Base-by-base conservation (phyloP, 768 basidiomycete genomes). In the Rhodosporidiobolus odoratus region DNA sequence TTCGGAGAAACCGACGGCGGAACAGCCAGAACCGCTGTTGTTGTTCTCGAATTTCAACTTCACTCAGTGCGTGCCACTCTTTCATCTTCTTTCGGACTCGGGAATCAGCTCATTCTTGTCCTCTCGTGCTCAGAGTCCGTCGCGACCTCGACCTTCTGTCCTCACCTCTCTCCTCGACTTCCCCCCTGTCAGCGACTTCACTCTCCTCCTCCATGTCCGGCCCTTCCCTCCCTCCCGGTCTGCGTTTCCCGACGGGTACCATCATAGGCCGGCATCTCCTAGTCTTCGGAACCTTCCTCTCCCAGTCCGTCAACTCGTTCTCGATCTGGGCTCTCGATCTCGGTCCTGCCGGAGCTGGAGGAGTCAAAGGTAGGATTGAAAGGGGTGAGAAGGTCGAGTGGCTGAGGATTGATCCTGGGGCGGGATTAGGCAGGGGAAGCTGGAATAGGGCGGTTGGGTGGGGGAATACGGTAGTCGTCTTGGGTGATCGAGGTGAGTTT, bases 301-400 rank as follows among this genome's bases (percentile, higher is more conserved):
- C 94, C 1, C 90, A 93, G 77, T 88, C 89, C 50, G 91, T 90
- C 75, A 93, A 95, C 77, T 91, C 91, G 35, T 99, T 93, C 80
- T 93, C 92, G 16, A 89, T 98, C 67, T 99, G 94, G 94, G 90
- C 91, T 1, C 86, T 99, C 54, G 90, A 99, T 78, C 84, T 98
- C n/a, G 68, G 70, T 45, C 23, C 78, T 77, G 77, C 47, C 35
- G 43, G 78, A 76, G 69, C 66, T 77, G 47, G 25, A 2, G 71
- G 64, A 19, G 37, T 68, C 34, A 78, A 79, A 45, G 77, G 77
- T 2, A 48, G 58, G 30, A 78, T 63, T 37, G 58, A 64, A 47
- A 61, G 62, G 40, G 58, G 73, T 34, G 80, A 84, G 58, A 84
- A 83, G 67, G 89, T 92, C 86, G 84, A 85, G 37, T 92, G 93